Percentiles rank a stretch among this genome's conserved stretches.
phyloP scores from a whole-genome alignment of 257 asterid genomes.

The Solanum medicagineum region DNA sequence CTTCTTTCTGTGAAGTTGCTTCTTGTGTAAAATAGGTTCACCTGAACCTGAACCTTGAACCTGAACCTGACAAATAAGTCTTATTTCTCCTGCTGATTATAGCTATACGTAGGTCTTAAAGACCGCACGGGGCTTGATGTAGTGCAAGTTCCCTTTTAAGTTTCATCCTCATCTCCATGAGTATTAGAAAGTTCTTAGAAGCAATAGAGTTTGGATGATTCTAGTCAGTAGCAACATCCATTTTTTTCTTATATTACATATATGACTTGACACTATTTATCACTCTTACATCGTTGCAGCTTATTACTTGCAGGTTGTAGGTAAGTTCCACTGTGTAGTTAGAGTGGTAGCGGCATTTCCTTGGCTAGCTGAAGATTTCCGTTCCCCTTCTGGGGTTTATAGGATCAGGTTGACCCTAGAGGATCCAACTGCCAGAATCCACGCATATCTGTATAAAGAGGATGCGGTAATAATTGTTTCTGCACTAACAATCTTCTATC shows the following conservation, averaged over 20 bases:
- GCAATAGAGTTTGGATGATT: background rate
- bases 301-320: conserved; percentile 40
- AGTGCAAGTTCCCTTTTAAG: background rate
- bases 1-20: background rate
- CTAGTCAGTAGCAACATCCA: background rate
- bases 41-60: no score
- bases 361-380: conserved; percentile 40
- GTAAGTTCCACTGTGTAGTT: conserved; percentile 53
- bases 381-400: conserved; percentile 41
- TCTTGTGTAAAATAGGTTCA: background rate
- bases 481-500: background rate
- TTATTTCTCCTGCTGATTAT: background rate
- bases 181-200: background rate
- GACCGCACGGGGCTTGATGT: background rate
- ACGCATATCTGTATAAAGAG: conserved; percentile 55
- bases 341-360: conserved; percentile 62
- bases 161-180: background rate
- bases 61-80: no score
- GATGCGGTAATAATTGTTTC: conserved; percentile 52
- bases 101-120: no score
- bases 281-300: background rate
- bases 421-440: conserved; percentile 87
- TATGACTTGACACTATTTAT: background rate
- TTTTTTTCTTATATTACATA: background rate
- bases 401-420: conserved; percentile 75